phyloP scores from a whole-genome alignment of 176 grass and related monocot genomes.

The Pharus latifolius region DNA sequence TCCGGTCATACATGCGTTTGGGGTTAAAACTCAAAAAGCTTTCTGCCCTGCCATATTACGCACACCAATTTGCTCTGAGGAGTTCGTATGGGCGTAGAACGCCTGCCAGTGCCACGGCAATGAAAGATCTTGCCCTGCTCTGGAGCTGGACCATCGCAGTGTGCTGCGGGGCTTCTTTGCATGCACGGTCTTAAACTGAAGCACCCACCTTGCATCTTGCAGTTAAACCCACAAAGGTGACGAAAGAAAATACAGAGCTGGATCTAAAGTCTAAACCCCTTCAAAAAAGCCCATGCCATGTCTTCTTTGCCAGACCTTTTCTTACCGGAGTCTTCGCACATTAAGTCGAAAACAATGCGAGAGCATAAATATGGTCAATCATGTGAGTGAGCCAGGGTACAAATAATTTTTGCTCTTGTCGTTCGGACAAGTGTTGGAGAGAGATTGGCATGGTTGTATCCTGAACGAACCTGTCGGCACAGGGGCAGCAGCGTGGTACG shows the following conservation, averaged over 20 bases:
- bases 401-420: not conserved
- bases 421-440: too few relatives aligned
- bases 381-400: too few relatives aligned
- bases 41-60: not conserved
- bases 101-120: not conserved
- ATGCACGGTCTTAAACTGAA: not conserved
- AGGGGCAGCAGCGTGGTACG: not conserved
- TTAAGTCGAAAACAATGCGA: too few relatives aligned
- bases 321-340: too few relatives aligned
- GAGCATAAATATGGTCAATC: not conserved
- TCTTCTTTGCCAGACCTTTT: too few relatives aligned
- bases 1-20: not conserved
- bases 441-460: not conserved
- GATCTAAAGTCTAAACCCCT: too few relatives aligned
- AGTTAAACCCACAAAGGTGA: too few relatives aligned
- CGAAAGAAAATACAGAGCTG: too few relatives aligned
- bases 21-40: not conserved
- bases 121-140: not conserved
- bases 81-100: not conserved
- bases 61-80: not conserved
- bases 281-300: too few relatives aligned
- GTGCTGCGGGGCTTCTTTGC: not conserved
- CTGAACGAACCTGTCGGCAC: not conserved
- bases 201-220: too few relatives aligned
- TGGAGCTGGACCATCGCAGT: not conserved